Conservation (phyloP, 1,139 yeast genomes). For the Pichia sp. region DNA sequence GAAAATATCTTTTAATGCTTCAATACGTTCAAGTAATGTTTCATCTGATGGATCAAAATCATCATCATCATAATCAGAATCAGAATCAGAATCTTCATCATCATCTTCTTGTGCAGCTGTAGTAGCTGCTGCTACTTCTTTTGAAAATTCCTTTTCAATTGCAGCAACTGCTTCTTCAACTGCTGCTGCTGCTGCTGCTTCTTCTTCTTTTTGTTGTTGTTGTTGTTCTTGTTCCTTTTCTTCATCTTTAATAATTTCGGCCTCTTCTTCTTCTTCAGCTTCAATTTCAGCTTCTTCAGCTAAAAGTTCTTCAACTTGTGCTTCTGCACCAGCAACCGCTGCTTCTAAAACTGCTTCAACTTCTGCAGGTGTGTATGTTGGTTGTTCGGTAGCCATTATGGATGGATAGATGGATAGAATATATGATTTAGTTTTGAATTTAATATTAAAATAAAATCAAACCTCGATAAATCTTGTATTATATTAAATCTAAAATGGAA, state of each 20-base stretch:
- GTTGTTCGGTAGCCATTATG: conserved; percentile 8
- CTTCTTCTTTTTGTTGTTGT: conserved; percentile 9
- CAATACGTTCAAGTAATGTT: conserved; percentile 77
- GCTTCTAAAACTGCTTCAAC: conserved; percentile 9
- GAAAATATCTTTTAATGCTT: conserved; percentile 85
- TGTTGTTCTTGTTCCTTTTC: conserved; percentile 5
- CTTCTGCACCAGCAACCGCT: conserved; percentile 8
- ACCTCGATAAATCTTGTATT: too few species aligned
- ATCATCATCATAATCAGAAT: conserved; percentile 36
- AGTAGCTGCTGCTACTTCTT: conserved; percentile 5
- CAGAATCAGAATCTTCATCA: conserved; percentile 14
- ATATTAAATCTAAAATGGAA: too few species aligned
- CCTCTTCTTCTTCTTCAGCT: too few species aligned
- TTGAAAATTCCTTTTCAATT: conserved; percentile 12
- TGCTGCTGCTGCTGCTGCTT: conserved; percentile 12
- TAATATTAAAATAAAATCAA: too few species aligned
- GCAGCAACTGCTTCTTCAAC: conserved; percentile 10
- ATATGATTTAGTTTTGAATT: too few species aligned
- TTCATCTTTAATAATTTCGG: too few species aligned
- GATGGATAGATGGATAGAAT: too few species aligned
- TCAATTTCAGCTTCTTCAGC: conserved; percentile 12
- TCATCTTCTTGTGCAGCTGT: too few species aligned
- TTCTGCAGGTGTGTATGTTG: conserved; percentile 7
- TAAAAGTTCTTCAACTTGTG: conserved; percentile 4
- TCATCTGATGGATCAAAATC: conserved; percentile 80